Conservation (phyloP, 371 early-diverging fungal genomes). For the Actinomortierella wolfii region DNA sequence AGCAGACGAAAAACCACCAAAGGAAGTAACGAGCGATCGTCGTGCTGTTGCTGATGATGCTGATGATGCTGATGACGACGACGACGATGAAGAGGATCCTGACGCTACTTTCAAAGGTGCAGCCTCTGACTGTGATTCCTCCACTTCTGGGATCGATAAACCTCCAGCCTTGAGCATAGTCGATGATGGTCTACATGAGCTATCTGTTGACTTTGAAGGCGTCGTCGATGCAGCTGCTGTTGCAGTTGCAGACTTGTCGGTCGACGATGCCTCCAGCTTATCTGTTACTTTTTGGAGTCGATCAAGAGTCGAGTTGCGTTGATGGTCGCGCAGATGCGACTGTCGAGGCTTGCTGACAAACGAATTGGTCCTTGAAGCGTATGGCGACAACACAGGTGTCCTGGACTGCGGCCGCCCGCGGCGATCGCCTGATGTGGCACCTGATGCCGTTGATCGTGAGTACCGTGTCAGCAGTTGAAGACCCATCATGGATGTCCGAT, state of each 20-base stretch:
- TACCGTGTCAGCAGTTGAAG: neutral
- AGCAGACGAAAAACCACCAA: slow-evolving; percentile 30
- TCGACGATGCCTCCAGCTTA: slow-evolving; percentile 9
- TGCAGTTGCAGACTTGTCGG: neutral
- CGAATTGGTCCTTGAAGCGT: slow-evolving; percentile 25
- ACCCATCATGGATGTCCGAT: slow-evolving; percentile 4
- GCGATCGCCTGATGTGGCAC: no score
- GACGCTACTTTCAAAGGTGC: no score
- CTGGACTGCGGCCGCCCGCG: slow-evolving; percentile 9
- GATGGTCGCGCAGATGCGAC: slow-evolving; percentile 5
- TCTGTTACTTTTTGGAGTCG: slow-evolving; percentile 18
- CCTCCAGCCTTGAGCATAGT: no score
- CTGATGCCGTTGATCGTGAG: no score
- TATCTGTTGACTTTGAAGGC: no score
- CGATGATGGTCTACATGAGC: no score
- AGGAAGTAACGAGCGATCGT: slow-evolving; percentile 22
- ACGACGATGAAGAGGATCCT: no score
- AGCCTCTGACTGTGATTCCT: no score
- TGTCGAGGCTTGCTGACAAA: slow-evolving; percentile 9
- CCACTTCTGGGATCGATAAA: no score
- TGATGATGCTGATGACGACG: neutral
- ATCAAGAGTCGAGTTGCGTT: slow-evolving; percentile 26
- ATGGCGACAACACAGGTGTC: slow-evolving; percentile 36
- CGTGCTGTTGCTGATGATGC: neutral
- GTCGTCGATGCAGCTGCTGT: neutral